These are phyloP conservation scores for Beta corolliflora DNA, from an alignment of 179 eudicot genomes.

Conservation along the genomic window DNA sequence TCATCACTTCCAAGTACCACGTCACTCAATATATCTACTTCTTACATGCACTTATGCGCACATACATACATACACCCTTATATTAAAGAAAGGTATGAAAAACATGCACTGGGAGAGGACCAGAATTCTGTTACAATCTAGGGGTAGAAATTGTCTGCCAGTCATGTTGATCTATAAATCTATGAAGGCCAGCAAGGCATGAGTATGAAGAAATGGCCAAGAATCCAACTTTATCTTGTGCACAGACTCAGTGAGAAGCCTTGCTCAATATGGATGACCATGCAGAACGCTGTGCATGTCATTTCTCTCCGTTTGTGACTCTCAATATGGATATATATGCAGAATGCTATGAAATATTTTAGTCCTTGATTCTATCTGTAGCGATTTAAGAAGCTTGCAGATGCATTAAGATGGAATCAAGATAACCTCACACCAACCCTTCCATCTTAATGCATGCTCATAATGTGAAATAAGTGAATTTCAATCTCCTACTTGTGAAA, in stretches of 20 bases:
- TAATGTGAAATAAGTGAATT: background rate
- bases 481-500: background rate
- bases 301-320: background rate
- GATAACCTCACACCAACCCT: background rate
- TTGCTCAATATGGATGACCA: background rate
- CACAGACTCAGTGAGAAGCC: background rate
- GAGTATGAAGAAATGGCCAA: background rate
- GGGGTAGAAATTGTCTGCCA: background rate
- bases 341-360: background rate
- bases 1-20: background rate
- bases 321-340: background rate
- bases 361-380: background rate
- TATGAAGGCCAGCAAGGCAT: background rate
- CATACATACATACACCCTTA: background rate
- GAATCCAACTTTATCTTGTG: background rate
- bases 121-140: background rate
- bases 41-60: background rate
- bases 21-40: constrained; percentile 1
- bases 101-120: background rate
- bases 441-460: background rate
- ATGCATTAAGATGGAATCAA: background rate
- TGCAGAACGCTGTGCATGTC: background rate
- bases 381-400: background rate
- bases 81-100: background rate
- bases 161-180: background rate